Base-by-base conservation (phyloP, 176 grass and related monocot genomes). In the Thalia dealbata region DNA sequence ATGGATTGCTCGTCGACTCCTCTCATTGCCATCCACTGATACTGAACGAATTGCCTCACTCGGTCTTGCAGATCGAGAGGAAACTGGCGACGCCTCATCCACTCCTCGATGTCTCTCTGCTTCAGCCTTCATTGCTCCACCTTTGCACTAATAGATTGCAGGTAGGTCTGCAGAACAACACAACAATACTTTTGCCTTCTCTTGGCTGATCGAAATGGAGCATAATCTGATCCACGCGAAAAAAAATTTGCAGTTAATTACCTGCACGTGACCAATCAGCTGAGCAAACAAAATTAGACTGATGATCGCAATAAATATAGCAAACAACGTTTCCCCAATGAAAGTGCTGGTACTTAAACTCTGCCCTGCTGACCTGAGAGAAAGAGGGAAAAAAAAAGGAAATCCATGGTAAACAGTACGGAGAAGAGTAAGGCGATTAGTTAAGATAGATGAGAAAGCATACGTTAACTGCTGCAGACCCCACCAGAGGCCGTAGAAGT, bases 401-500 rank as follows among this genome's bases (percentile, higher is more conserved):
- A n/a, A 44, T 44, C 6, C 42, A 44, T 44, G 42, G 42, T n/a
- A n/a, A n/a, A n/a, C n/a, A n/a, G n/a, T n/a, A n/a, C n/a, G n/a
- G n/a, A n/a, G n/a, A n/a, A n/a, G n/a, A n/a, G n/a, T n/a, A n/a
- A n/a, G n/a, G n/a, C n/a, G n/a, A n/a, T n/a, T n/a, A n/a, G n/a
- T n/a, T 30, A 11, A n/a, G 48, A 70, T 64, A 27, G 15, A 67
- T 18, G 35, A 56, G 51, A 50, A 51, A 71, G 60, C 66, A 1
- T 76, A 84, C 79, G 55, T 82, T 63, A 89, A 48, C 60, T 77
- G 75, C 75, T 89, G 83, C 45, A 86, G 59, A 52, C 76, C 87
- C 87, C 79, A 86, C 87, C 87, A 89, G 18, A 82, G 61, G 42
- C 48, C 75, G 59, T 69, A 89, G 71, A 85, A 82, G 29, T 82